Evolutionary conservation across 208 protist species (phyloP), one percentile per base, ranked within the genome.

Genomic region (Leishmania tropica): DNA sequence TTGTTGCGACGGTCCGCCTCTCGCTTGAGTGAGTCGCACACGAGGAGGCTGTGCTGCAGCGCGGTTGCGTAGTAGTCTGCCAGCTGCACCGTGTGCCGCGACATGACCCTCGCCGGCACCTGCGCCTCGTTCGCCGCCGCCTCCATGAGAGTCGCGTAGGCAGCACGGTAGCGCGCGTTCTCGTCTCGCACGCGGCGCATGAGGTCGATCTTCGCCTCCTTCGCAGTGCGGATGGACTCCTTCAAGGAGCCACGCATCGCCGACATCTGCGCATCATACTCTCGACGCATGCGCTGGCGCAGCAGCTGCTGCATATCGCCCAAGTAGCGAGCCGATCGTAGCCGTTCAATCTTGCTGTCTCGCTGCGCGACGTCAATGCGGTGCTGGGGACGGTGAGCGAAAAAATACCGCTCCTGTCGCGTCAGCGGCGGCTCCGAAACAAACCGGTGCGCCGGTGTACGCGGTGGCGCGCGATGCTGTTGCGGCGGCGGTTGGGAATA

Each of bases 341-440:
- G 89, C 19, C 91, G 88, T 74, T 94, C 93, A 70, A 96, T 96
- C 77, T 97, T 97, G 70, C 86, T 81, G 76, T 97, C 93, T 1
- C 95, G 86, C 58, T 83, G 90, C 0, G 78, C 87, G 42, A 85
- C 81, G 76, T 95, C 87, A 56, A 94, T 83, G 60, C 87, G 84
- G 67, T 83, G 72, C 81, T 90, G 87, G 37, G 93, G 91, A 53
- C 93, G 89, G 37, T 83, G 83, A 2, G 86, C 80, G 15, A 94
- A 73, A 15, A 94, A 65, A n/a, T 85, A 85, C 19, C 82, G 80
- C 71, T 95, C 89, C 62, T 83, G 88, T 6, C n/a, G 81, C 0
- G 88, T 91, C 15, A 95, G 86, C 10, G 91, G 89, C 0, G 88
- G 87, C 79, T 95, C 91, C 28, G 78, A 77, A 1, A 53, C 60